Percentiles rank a stretch among this genome's conserved stretches.
phyloP scores from a whole-genome alignment of 805 yeast genomes.

The Suhomyces xylopsoci region DNA sequence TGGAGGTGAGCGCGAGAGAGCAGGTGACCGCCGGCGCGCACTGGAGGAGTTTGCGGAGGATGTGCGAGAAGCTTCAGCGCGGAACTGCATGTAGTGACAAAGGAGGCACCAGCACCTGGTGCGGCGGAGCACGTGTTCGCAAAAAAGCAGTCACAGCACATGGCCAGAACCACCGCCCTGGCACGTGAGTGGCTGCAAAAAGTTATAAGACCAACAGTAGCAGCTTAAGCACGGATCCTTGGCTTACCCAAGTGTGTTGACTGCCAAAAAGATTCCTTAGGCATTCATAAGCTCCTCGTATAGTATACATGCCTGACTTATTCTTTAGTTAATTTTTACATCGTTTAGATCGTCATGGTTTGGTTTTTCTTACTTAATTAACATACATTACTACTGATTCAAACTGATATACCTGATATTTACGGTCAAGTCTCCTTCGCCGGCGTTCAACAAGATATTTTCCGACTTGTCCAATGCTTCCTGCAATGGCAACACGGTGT shows the following conservation, averaged over 20 bases:
- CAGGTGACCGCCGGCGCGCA: not conserved
- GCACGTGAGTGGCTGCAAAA: conserved; percentile 1
- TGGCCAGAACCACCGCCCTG: not conserved
- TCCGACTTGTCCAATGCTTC: conserved; percentile 49
- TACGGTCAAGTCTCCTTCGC: conserved; percentile 41
- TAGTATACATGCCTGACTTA: too few species aligned
- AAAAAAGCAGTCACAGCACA: conserved; percentile 7
- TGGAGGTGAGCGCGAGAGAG: not conserved
- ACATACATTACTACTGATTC: not conserved
- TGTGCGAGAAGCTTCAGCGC: not conserved
- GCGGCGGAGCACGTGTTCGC: conserved; percentile 2
- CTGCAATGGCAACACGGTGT: conserved; percentile 48
- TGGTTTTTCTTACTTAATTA: not conserved
- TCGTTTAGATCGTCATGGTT: not conserved
- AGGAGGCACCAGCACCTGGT: not conserved
- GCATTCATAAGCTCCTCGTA: too few species aligned
- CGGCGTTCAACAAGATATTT: conserved; percentile 35
- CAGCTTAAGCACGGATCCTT: not conserved
- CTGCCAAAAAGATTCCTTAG: too few species aligned
- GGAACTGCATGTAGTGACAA: not conserved
- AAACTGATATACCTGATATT: conserved; percentile 26
- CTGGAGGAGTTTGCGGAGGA: conserved; percentile 2
- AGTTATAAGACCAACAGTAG: not conserved
- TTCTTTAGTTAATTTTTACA: not conserved
- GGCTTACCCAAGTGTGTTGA: not conserved